Evolutionary conservation across 495 filamentous ascomycete species (phyloP), one percentile per base, ranked within the genome.

Genomic region (Hypoxylon trugodes): DNA sequence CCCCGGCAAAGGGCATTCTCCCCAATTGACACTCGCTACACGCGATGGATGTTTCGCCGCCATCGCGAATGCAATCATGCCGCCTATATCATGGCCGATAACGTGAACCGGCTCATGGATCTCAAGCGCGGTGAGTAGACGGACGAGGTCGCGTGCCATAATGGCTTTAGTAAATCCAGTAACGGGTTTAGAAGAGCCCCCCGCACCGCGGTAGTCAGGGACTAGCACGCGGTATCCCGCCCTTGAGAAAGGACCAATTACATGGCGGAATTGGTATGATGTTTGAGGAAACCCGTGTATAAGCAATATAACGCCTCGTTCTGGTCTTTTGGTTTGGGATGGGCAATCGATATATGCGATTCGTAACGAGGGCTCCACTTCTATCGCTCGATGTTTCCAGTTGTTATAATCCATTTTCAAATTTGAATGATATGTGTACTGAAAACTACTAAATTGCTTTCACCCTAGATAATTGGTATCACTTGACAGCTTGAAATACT

Each of bases 61-160:
- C 56, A 78, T 76, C 1, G 75, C 71, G 36, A 72, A 74, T 0
- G 79, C 77, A 37, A 80, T 73, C 74, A 81, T 78, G 21, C 75
- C 77, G 1, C 78, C 78, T 51, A 81, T 80, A 58, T 81, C 80
- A 48, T 82, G 77, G 13, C 79, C 78, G 1, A 80, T 73, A 1
- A 82, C 51, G 36, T 81, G 79, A 6, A 80, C 66, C 16, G 66
- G 68, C 9, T 76, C 64, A 28, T 66, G 69, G 59, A 80, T 74
- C 7, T 54, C 55, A 1, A 78, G 46, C 7, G 30, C 45, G 28
- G 25, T 37, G 9, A 61, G 45, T 19, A 70, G 10, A 19, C 64
- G 42, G 37, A 59, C 56, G 15, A 69, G 22, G 26, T 69, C 67
- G 1, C 56, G 51, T 3, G 76, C 76, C 59, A 79, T 72, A 15